Evolutionary conservation across 1,139 yeast genomes (phyloP), one percentile per base, ranked within the genome.

Genomic region (Blastobotrys buckinghamii): DNA sequence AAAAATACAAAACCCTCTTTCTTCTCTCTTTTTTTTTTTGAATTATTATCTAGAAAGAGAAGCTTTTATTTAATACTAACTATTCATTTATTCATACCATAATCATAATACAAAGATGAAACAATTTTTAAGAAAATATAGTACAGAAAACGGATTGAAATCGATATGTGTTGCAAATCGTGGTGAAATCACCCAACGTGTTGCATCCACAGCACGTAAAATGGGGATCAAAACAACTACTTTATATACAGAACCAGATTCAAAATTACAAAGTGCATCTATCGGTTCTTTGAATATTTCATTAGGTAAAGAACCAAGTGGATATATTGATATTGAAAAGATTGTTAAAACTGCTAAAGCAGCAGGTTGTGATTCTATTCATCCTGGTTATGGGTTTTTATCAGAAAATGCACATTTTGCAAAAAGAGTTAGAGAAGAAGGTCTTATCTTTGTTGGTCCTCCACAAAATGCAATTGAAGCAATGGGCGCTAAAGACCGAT

Each of bases 161-260:
- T 65, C 62, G 39, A 71, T 74, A 10, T 61, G 73, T 35, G 65
- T 73, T 36, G 77, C 77, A 35, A 73, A 73, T 54, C 65, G 78
- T 50, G 78, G 78, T 26, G 78, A 74, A 54, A 74, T 74, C 37
- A 76, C 76, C 22, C 71, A 72, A 54, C 59, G 78, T 37, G 72
- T 72, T 39, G 65, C 69, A 26, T 59, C 64, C 38, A 64, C 75
- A 1, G 75, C 77, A 47, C 60, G 68, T 47, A 59, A 64, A 49
- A 55, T 66, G 59, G 62, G 70, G 7, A 63, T 74, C 39, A 60
- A 63, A 35, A 65, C 77, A 16, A 65, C 74, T 24, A 69, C 73
- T 1, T 61, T 74, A 22, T 74, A 68, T 55, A 67, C 76, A 7
- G 68, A 63, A 30, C 76, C 75, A 40, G 78, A 74, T 54, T 59